phyloP scores from a whole-genome alignment of 305 asterid species.

The Fraxinus xanthoxyloides region DNA sequence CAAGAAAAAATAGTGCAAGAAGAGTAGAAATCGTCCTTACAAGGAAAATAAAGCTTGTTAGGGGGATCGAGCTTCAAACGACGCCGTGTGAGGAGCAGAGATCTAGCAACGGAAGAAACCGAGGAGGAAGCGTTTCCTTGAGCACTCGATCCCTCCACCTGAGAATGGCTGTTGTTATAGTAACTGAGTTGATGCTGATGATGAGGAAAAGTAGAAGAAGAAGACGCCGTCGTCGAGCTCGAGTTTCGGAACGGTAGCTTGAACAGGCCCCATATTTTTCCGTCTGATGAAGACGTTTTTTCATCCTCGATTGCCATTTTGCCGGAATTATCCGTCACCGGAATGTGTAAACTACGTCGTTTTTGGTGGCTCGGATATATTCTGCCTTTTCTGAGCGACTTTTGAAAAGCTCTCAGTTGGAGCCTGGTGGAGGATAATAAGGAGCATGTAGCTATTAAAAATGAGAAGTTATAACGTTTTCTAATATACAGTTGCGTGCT shows the following conservation, averaged over 20 bases:
- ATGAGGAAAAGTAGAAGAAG: constrained; percentile 41
- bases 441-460: background rate
- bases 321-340: constrained; percentile 23
- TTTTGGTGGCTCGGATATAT: background rate
- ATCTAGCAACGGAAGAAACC: constrained; percentile 76
- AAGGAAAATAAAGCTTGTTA: constrained; percentile 76
- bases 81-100: constrained; percentile 76
- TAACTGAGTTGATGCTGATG: constrained; percentile 53
- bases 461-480: background rate
- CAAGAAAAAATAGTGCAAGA: background rate
- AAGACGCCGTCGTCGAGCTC: constrained; percentile 35
- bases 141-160: constrained; percentile 57
- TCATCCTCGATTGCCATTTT: constrained; percentile 68
- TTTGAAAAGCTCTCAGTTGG: constrained; percentile 2
- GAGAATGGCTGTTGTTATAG: constrained; percentile 39
- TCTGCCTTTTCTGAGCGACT: background rate
- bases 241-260: constrained; percentile 79
- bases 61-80: constrained; percentile 98
- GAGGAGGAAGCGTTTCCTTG: constrained; percentile 45
- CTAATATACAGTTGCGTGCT: background rate
- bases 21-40: constrained; percentile 32
- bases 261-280: constrained; percentile 78
- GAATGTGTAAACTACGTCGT: constrained; percentile 36
- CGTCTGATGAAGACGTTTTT: constrained; percentile 42
- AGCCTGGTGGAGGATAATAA: background rate